Conservation (phyloP, 2,329 filamentous ascomycete species). For the Penicillium sp. region DNA sequence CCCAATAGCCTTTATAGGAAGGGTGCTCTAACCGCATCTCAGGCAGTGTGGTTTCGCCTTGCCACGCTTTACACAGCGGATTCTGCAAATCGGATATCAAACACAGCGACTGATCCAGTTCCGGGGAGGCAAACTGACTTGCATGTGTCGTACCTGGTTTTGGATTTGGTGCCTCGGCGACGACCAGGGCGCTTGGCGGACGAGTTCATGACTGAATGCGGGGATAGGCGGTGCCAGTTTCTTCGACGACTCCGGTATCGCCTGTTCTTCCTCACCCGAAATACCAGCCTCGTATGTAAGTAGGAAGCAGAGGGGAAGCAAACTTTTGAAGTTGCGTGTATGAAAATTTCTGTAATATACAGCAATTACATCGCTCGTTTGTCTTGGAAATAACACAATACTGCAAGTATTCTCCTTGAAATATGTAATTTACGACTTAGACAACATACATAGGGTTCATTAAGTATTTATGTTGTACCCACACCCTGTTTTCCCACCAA, state of each 20-base stretch:
- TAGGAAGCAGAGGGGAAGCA: not conserved
- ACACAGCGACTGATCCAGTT: not conserved
- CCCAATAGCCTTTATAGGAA: not conserved
- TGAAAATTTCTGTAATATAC: not conserved
- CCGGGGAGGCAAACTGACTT: slow-evolving; percentile 11
- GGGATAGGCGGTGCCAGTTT: not conserved
- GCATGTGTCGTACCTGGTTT: slow-evolving; percentile 18
- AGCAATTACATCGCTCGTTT: too few species aligned
- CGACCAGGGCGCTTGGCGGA: slow-evolving; percentile 3
- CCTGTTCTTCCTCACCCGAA: not conserved
- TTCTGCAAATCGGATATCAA: not conserved
- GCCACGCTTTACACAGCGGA: slow-evolving; percentile 12
- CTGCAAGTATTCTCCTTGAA: too few species aligned
- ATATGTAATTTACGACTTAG: too few species aligned
- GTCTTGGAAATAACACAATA: too few species aligned
- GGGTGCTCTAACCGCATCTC: slow-evolving; percentile 9
- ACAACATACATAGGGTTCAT: too few species aligned
- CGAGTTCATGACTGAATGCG: not conserved
- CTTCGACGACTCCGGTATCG: not conserved
- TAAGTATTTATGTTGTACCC: too few species aligned
- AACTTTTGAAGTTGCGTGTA: not conserved
- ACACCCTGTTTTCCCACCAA: too few species aligned
- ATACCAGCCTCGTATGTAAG: not conserved
- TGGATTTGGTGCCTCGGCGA: slow-evolving; percentile 16
- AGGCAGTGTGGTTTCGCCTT: slow-evolving; percentile 16